Base-by-base conservation (phyloP, 2,329 filamentous ascomycete species). In the Aspergillus clavatus region DNA sequence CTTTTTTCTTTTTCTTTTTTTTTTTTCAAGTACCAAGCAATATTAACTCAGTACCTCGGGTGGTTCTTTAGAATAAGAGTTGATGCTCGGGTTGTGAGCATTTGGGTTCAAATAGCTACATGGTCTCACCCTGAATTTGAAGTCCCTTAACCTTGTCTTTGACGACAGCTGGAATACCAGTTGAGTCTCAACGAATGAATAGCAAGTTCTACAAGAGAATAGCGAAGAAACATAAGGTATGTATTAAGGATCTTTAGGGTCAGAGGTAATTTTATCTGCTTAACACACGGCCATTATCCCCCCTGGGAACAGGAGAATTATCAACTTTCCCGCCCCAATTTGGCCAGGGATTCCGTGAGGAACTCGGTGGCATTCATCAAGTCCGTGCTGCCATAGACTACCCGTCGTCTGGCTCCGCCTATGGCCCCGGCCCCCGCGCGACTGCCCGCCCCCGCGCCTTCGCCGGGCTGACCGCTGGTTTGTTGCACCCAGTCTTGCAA, bases 311-410 rank as follows among this genome's bases (percentile, higher is more conserved):
- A 12, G 21, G 2, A 10, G 6, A 14, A n/a, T n/a, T n/a, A 18
- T 59, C 56, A 71, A 54, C 71, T 77, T 60, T 83, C 81, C 48
- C 68, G 71, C 5, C 81, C 81, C 51, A 84, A 57, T 48, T 70
- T 75, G 18, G 70, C 74, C 53, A 84, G 65, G 51, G 81, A 80
- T 42, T 77, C 75, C 18, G 60, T 69, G 33, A 84, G 65, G 61
- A 84, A 84, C 52, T 81, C 80, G 45, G 73, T 76, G 7, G 81
- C 79, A 56, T 81, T 82, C 52, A 84, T 73, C 52, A 84, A 63
- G 51, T 83, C 91, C 11, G 93, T 98, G 62, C 89, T 95, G 14
- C 93, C 93, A 67, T 98, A 98, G 1, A 97, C 87, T 7, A 98
- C 86, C 53, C 89, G 79, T 69, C 87, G 86, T 66, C 81, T 85